Evolutionary conservation across 2,329 filamentous ascomycete genomes (phyloP).

Genomic region (Ampelomyces quisqualis): DNA sequence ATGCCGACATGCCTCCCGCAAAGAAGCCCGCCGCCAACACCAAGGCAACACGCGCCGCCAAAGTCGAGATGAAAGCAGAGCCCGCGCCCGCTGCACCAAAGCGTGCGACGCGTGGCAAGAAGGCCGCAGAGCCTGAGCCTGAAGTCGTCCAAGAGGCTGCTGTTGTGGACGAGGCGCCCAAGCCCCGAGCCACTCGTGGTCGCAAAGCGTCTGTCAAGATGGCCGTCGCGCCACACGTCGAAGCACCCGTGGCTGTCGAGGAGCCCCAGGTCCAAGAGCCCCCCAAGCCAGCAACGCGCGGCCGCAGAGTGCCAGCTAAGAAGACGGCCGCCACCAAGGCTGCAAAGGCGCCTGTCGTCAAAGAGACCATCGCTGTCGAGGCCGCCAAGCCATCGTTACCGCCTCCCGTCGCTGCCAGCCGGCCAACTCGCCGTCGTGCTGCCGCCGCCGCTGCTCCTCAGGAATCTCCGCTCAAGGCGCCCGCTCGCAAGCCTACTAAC

Average conservation of each 20-base stretch:
- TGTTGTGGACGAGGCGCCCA: constrained; percentile 14
- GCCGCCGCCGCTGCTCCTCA: constrained; percentile 14
- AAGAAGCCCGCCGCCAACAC: constrained; percentile 22
- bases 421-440: constrained; percentile 26
- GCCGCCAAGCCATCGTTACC: constrained; percentile 17
- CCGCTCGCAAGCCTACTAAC: constrained; percentile 29
- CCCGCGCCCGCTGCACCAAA: constrained; percentile 22
- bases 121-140: constrained; percentile 15
- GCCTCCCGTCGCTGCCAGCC: constrained; percentile 14
- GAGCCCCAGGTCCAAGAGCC: constrained; percentile 6
- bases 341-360: constrained; percentile 6
- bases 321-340: constrained; percentile 17
- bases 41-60: constrained; percentile 25
- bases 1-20: constrained; percentile 13
- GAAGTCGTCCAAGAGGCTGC: constrained; percentile 14
- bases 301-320: constrained; percentile 22
- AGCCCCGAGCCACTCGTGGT: constrained; percentile 17
- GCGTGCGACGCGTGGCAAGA: constrained; percentile 29
- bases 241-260: constrained; percentile 10
- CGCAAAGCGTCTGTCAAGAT: constrained; percentile 27
- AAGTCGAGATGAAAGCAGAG: constrained; percentile 18
- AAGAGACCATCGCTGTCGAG: constrained; percentile 14
- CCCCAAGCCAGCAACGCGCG: constrained; percentile 17
- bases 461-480: constrained; percentile 29
- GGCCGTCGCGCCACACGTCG: constrained; percentile 12